Evolutionary conservation across 2,329 filamentous ascomycete species (phyloP).

Genomic region (Xylaria polymorpha): DNA sequence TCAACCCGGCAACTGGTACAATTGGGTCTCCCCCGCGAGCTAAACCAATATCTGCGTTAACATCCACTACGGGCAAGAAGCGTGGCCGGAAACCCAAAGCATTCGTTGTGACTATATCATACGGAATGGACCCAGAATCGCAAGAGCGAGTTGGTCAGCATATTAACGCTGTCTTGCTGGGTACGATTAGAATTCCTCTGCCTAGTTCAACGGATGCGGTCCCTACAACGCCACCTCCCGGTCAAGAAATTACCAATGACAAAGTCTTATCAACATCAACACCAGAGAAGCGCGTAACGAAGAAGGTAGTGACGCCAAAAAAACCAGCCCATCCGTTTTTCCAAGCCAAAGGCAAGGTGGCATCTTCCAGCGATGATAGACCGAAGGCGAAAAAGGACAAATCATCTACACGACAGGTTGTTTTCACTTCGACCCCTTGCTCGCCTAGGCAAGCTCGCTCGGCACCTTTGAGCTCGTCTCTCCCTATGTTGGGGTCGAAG

Average conservation of each 20-base stretch:
- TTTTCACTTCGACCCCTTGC: conserved; percentile 66
- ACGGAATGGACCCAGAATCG: conserved; percentile 62
- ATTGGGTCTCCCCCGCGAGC: conserved; percentile 70
- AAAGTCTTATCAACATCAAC: conserved; percentile 7
- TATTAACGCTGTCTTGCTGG: conserved; percentile 71
- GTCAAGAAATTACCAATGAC: neutral
- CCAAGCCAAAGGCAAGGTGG: conserved; percentile 61
- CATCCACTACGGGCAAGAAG: conserved; percentile 42
- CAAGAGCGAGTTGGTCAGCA: conserved; percentile 64
- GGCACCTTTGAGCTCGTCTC: conserved; percentile 47
- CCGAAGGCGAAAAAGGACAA: conserved; percentile 45
- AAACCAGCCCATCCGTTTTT: conserved; percentile 72
- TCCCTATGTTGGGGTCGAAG: conserved; percentile 59
- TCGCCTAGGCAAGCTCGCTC: conserved; percentile 60
- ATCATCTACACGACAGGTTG: conserved; percentile 51
- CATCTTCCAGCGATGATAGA: conserved; percentile 38
- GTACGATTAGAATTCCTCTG: conserved; percentile 41
- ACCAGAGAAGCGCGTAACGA: conserved; percentile 35
- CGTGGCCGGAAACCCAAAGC: conserved; percentile 54
- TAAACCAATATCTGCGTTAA: conserved; percentile 49
- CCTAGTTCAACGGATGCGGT: conserved; percentile 42
- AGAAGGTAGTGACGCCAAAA: conserved; percentile 41
- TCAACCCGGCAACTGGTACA: conserved; percentile 71
- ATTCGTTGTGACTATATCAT: conserved; percentile 67
- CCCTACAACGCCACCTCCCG: conserved; percentile 35